A percentile compares a stretch with the other conserved stretches of the same genome.
These are phyloP conservation scores for Lasiosphaeria hispida DNA, from an alignment of 495 filamentous ascomycete species.

Conservation along the genomic window DNA sequence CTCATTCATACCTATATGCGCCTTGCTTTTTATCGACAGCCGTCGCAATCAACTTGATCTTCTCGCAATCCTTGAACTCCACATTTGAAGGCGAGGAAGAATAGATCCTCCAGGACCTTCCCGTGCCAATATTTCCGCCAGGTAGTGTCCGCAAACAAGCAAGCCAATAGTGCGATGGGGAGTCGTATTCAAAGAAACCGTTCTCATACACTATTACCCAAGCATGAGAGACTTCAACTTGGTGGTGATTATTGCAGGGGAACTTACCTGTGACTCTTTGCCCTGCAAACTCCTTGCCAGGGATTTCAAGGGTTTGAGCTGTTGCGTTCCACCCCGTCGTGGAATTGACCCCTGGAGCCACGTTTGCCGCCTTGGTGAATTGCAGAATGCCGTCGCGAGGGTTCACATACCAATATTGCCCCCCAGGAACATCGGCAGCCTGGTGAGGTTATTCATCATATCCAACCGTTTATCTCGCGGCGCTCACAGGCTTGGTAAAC, in stretches of 20 bases:
- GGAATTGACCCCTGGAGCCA: background rate
- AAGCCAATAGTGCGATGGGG: slow-evolving; percentile 7
- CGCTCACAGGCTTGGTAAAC: background rate
- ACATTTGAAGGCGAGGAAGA: background rate
- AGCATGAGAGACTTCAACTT: background rate
- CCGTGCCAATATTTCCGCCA: slow-evolving; percentile 12
- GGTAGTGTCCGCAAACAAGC: slow-evolving; percentile 14
- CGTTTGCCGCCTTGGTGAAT: slow-evolving; percentile 5
- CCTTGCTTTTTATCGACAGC: slow-evolving; percentile 12
- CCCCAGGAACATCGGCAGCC: slow-evolving; percentile 9
- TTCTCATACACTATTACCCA: slow-evolving; percentile 5
- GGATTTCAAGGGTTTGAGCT: background rate
- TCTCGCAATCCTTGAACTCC: slow-evolving; percentile 9
- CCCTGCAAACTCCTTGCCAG: slow-evolving; percentile 11
- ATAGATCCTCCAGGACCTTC: slow-evolving; percentile 14
- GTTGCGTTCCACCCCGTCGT: slow-evolving; percentile 11
- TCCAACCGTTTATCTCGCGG: background rate
- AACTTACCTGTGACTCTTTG: slow-evolving; percentile 3
- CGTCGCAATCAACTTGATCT: slow-evolving; percentile 12
- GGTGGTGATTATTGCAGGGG: background rate
- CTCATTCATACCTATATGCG: slow-evolving; percentile 13
- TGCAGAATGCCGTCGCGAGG: slow-evolving; percentile 2
- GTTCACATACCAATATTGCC: slow-evolving; percentile 19
- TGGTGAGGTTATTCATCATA: background rate
- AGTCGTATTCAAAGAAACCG: slow-evolving; percentile 8